Evolutionary conservation across 805 yeast species (phyloP), one percentile per base, ranked within the genome.

Genomic region (Martiniozyma abietophila): DNA sequence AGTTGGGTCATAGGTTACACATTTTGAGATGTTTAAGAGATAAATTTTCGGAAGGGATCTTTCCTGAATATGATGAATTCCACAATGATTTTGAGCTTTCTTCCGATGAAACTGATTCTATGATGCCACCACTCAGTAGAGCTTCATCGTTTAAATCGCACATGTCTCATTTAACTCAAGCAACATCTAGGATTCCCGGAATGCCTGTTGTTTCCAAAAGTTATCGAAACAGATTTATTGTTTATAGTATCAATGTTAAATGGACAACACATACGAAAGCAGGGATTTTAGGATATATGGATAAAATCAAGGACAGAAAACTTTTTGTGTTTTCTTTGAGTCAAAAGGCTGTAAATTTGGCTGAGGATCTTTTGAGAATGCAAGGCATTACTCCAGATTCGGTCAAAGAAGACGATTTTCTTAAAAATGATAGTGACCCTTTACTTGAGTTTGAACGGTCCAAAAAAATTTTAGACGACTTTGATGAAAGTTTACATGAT

Each of bases 231-330:
- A 62, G 89, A 33, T 86, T 80, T 51, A 75, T 80, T 41, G 61
- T 86, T 23, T 92, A 85, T 49, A 76, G 80, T 40, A 67, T 84
- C 53, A 71, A 76, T 45, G 53, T 85, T 45, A 76, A 74, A 44
- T 86, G 96, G 95, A 78, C 81, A 50, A 76, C 81, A 39, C 52
- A 60, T 6, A 66, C 77, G 5, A 62, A 94, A 37, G 72, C 81
- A 44, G 64, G 71, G 16, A 58, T 85, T 32, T 63, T 70, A 43
- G 67, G 73, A 24, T 83, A 81, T 49, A 51, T 77, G 16, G 56
- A 51, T 26, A 47, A 46, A 32, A 38, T 53, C 8, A 29, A 43
- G 18, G 51, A 50, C 11, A 45, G 60, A 41, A 41, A 41, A 23
- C 47, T 56, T 10, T 20, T 43, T 15, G 47, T 47, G 8, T 56